Base-by-base conservation (phyloP, 371 early-diverging fungal species). In the Umbelopsis sp. region DNA sequence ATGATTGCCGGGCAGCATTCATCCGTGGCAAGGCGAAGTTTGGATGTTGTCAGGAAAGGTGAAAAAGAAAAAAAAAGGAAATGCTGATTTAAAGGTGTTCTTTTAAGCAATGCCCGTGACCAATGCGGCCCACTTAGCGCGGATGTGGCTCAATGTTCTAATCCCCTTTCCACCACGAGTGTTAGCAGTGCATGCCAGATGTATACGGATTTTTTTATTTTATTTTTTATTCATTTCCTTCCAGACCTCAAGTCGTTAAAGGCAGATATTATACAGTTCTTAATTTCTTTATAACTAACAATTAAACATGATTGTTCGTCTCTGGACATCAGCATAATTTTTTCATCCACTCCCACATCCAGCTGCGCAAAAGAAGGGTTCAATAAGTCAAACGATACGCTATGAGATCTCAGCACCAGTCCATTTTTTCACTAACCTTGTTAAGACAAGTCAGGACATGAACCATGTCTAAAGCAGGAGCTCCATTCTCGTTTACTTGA, bases 381-480 rank as follows among this genome's bases (percentile, higher is more conserved):
- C 41, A 41, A 7, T 41, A 10, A 41, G 41, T 41, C 41, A 41
- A 41, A 41, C 7, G 41, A 41, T 41, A 41, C 41, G 41, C 41
- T 5, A 11, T 48, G 18, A 48, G 18, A 48, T 48, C 48, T 48
- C 7, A 18, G 1, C 37, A 57, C 11, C 22, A 57, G 12, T 32
- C 18, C 29, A 9, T 8, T 35, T 7, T 57, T 48, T 3, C 6
- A n/a, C 65, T 62, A 83, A 94, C 94, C 93, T 96, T 97, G 80
- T 98, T 99, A 62, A 99, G 83, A 77, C 94, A 94, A n/a, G 91
- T 85, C 45, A 98, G 62, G 8, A 97, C 94, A 83, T 99, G 99
- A 0, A 90, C 92, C 81, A 97, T 90, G 75, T 97, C 96, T 22
- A 95, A 76, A 2, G 96, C 85, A 10, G 98, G 96, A 29, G 85